Conservation (phyloP, 176 grass and related monocot species). For the Aegilops longissima region DNA sequence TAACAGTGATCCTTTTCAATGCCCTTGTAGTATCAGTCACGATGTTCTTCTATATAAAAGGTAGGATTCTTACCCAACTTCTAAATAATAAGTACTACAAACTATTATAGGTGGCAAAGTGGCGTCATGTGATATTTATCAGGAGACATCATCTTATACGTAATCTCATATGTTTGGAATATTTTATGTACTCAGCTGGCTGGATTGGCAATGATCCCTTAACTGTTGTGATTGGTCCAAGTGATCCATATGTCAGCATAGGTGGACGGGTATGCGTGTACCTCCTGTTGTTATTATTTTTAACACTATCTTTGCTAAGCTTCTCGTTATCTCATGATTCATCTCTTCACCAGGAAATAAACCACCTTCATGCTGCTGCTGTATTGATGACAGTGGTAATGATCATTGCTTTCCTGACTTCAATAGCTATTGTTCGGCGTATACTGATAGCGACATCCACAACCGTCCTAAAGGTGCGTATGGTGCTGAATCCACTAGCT, state of each 20-base stretch:
- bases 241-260: constrained; percentile 84
- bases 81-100: neutral
- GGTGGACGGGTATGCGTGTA: constrained; percentile 63
- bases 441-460: constrained; percentile 81
- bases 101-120: neutral
- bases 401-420: constrained; percentile 76
- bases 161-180: constrained; percentile 16
- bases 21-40: constrained; percentile 81
- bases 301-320: constrained; percentile 1
- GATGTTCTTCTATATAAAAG: constrained; percentile 95
- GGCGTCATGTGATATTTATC: neutral
- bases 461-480: constrained; percentile 83
- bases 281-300: constrained; percentile 19
- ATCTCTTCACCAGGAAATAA: constrained; percentile 64
- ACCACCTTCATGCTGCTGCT: constrained; percentile 68
- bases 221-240: constrained; percentile 84
- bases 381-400: constrained; percentile 88
- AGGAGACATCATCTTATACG: neutral
- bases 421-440: constrained; percentile 81
- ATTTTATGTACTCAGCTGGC: constrained; percentile 71
- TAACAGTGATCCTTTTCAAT: constrained; percentile 90
- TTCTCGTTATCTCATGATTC: constrained; percentile 23
- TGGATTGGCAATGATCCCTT: constrained; percentile 93
- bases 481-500: constrained; percentile 17
- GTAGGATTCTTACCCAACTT: constrained; percentile 32